Base-by-base conservation (phyloP, 768 basidiomycete genomes). In the Vararia minispora region DNA sequence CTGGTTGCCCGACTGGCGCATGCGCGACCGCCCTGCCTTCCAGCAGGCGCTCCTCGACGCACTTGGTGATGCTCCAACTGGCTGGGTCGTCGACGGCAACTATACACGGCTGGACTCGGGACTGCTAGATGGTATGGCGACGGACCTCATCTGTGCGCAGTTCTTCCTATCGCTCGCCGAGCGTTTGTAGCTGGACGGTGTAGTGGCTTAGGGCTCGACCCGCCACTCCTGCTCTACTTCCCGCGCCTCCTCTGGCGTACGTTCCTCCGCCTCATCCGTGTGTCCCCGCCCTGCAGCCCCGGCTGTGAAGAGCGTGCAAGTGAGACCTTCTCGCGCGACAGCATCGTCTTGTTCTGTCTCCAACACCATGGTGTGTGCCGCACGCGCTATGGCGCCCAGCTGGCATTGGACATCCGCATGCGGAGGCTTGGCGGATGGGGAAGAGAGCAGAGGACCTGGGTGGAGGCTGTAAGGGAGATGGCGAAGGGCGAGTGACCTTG, bases 161-260 rank as follows among this genome's bases (percentile, higher is more conserved):
- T 26, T 14, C 37, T 12, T 25, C 13, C 32, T 38, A 5, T 20
- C 21, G 16, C 14, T 20, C 7, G 28, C 12, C n/a, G n/a, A n/a
- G n/a, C n/a, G n/a, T n/a, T n/a, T 7, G 6, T 35, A 17, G 22
- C 23, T 35, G 18, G 31, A 27, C 2, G 32, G 28, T 28, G n/a
- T 13, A 20, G 14, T 16, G 12, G 5, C 23, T 18, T 28, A 82
- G 79, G 80, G 80, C 58, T 82, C 16, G 78, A 81, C 46, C 77
- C 78, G 6, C 80, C 79, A 10, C 57, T 81, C 24, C 13, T 59
- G 7, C 54, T 71, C 8, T 82, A 81, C 57, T 63, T 81, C 38
- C 75, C 79, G 16, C 73, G 79, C 12, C 47, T 79, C 18, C 49
- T 69, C 42, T 45, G 60, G 38, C 64, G 79, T 33, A 80, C 77